Evolutionary conservation across 2,329 filamentous ascomycete genomes (phyloP), one percentile per base, ranked within the genome.

Genomic region (Calonectria naviculata): DNA sequence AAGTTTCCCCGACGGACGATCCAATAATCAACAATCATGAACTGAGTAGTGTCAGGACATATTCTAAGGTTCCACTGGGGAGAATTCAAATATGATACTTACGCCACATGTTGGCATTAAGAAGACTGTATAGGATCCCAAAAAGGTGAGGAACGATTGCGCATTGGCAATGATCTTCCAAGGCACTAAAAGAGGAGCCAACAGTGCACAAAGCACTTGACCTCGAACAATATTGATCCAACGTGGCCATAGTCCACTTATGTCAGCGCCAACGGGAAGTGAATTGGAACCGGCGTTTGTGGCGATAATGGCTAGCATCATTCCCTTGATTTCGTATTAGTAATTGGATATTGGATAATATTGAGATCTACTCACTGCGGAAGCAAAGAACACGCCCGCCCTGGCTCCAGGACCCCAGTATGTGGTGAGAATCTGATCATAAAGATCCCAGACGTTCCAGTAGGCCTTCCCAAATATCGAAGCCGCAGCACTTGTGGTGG

Each of bases 391-490:
- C 36, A 84, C 78, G 1, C 78, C 82, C 0, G 79, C 76, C 4
- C 82, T 74, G 2, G 76, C 76, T 3, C 74, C 78, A 1, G 80
- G 74, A 2, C 71, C 79, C 74, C 81, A 82, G 28, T 82, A 76
- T 62, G 80, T 79, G 46, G 83, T 82, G 12, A 84, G 73, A 19
- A 84, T 83, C 10, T 80, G 77, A 9, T 81, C 78, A 3, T 83
- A 75, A 4, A 84, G 72, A 52, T 83, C 81, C 75, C 82, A 83
- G 7, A 80, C 74, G 42, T 83, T 83, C 82, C 82, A 83, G 70
- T 82, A 83, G 2, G 72, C 79, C 47, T 77, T 70, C 1, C 83
- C 82, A 72, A 80, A 83, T 17, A 78, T 77, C 3, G 78, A 79
- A 47, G 82, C 78, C 15, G 84, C 76, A 5, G 74, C 80, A 26